Base-by-base conservation (phyloP, 31 red algal genomes). In the Asparagopsis taxiformis region DNA sequence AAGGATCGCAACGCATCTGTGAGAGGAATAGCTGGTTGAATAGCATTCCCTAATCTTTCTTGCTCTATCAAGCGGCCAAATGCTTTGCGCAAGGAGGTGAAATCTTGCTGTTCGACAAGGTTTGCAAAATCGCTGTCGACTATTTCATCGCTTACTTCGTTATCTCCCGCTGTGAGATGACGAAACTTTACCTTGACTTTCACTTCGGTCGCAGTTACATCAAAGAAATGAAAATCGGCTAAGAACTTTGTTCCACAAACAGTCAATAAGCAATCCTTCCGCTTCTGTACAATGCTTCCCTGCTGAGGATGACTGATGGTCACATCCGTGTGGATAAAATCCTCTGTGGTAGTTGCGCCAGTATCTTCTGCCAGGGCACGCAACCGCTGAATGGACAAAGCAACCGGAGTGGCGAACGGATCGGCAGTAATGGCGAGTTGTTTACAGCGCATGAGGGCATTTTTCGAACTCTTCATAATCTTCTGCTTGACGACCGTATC, bases 161-260 rank as follows among this genome's bases (percentile, higher is more conserved):
- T 35, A 31, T 75, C 69, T 31, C 62, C 61, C 32, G 60, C 41
- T 11, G 53, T 46, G 13, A 85, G 15, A 17, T 74, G 25, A 36
- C 81, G 69, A 43, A 85, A 66, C 62, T 85, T 74, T 20, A 56
- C 81, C 23, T 57, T 51, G 0, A 85, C 81, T 1, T 59, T 30
- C 3, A 69, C 36, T 64, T 54, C 36, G 13, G 62, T 31, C 8
- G 51, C 49, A 20, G 79, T 7, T 38, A 55, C 31, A 30, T 74
- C 68, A 24, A 65, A 68, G 62, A 85, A 85, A 36, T 75, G 81
- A 68, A 85, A 85, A 39, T 85, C 81, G 59, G 81, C 81, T 5
- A 75, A 30, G 59, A 85, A 85, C 30, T 51, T 65, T 24, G 53
- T 55, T 30, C 70, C 63, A 22, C 81, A 85, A 4, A 85, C 53